These are phyloP conservation scores for Austropuccinia psidii DNA, from an alignment of 1,284 basidiomycete species.

Conservation along the genomic window DNA sequence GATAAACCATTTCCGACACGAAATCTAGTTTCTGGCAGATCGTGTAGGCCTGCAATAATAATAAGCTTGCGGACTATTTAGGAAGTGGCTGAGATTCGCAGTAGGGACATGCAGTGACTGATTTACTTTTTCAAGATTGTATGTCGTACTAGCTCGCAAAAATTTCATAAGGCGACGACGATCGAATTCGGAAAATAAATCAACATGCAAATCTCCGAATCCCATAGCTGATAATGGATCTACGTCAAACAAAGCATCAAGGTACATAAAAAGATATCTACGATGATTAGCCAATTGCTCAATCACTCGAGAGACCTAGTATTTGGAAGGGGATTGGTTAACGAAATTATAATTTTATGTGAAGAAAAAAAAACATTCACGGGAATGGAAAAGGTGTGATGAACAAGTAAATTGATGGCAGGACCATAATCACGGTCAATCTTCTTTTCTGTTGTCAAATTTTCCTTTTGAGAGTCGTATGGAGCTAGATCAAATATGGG, in stretches of 20 bases:
- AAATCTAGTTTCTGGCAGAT: conserved; percentile 76
- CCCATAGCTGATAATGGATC: conserved; percentile 72
- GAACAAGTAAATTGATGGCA: conserved; percentile 79
- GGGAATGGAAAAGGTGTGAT: conserved; percentile 92
- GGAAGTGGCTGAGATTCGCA: background rate
- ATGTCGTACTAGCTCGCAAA: conserved; percentile 80
- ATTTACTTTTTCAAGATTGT: conserved; percentile 72
- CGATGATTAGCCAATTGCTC: conserved; percentile 70
- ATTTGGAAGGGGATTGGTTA: background rate
- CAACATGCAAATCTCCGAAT: conserved; percentile 81
- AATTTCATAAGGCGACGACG: conserved; percentile 74
- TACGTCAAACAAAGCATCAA: conserved; percentile 80
- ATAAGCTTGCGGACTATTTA: background rate
- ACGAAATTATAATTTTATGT: background rate
- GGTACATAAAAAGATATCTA: conserved; percentile 81
- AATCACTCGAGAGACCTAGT: conserved; percentile 77
- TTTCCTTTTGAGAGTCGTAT: background rate
- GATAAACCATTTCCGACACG: conserved; percentile 94
- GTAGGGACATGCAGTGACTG: background rate
- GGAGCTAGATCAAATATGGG: no score
- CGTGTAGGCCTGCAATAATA: conserved; percentile 62
- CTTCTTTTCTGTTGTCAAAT: background rate
- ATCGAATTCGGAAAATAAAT: conserved; percentile 84
- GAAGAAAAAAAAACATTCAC: conserved; percentile 52
- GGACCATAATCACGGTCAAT: conserved; percentile 50